phyloP scores from a whole-genome alignment of 305 asterid species.

The Fraxinus nigra region DNA sequence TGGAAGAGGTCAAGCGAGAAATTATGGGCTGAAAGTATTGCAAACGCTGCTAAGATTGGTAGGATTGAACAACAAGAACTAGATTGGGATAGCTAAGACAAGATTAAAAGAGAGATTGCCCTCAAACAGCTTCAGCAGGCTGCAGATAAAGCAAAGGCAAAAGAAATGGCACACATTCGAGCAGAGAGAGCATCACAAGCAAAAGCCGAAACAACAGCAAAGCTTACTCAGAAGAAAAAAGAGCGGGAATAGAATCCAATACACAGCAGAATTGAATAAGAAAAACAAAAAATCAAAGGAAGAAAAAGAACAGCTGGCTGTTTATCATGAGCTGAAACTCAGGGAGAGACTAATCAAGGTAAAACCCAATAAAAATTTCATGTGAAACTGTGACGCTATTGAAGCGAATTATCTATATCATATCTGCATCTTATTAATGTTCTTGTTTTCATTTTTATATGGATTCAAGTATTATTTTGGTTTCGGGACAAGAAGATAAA shows the following conservation, averaged over 20 bases:
- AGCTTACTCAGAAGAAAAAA: slow-evolving; percentile 49
- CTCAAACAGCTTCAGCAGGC: slow-evolving; percentile 37
- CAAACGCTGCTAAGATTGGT: slow-evolving; percentile 76
- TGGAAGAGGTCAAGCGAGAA: slow-evolving; percentile 69
- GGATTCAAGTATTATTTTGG: background rate
- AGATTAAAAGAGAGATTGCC: slow-evolving; percentile 51
- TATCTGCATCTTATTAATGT: background rate
- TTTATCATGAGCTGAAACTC: slow-evolving; percentile 56
- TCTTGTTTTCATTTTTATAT: background rate
- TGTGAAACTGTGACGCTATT: background rate
- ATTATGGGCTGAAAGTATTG: slow-evolving; percentile 77
- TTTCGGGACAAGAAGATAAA: background rate
- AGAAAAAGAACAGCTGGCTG: slow-evolving; percentile 56
- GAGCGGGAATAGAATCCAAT: slow-evolving; percentile 47
- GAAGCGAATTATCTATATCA: background rate
- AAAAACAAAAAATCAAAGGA: slow-evolving; percentile 54
- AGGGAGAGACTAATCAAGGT: slow-evolving; percentile 80
- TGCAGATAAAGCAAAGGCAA: slow-evolving; percentile 52
- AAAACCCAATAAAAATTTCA: slow-evolving; percentile 12
- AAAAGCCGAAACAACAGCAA: slow-evolving; percentile 50
- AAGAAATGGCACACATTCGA: slow-evolving; percentile 35
- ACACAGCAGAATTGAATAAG: slow-evolving; percentile 33
- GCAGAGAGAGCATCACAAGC: slow-evolving; percentile 54
- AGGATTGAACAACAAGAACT: slow-evolving; percentile 65
- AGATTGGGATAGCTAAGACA: slow-evolving; percentile 82